Conservation (phyloP, 2,329 filamentous ascomycete species). For the Phyllachora maydis region DNA sequence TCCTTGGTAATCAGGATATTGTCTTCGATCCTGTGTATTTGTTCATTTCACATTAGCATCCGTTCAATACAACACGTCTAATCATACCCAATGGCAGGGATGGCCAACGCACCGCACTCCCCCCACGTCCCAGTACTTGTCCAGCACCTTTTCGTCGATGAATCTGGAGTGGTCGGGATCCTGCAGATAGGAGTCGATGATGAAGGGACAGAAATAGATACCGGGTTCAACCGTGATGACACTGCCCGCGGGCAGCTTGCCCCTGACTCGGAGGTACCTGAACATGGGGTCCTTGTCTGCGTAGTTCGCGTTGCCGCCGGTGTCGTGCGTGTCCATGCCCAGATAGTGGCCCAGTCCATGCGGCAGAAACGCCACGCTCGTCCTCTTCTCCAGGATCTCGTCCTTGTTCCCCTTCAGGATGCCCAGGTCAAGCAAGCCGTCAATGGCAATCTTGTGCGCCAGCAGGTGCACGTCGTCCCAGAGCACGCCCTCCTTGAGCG, state of each 20-base stretch:
- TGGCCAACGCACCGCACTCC: conserved; percentile 43
- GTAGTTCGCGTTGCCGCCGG: conserved; percentile 58
- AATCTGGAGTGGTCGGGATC: conserved; percentile 53
- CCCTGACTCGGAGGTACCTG: conserved; percentile 64
- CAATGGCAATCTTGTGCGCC: conserved; percentile 66
- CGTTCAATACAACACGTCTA: not conserved
- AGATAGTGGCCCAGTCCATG: conserved; percentile 84
- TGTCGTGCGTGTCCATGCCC: conserved; percentile 85
- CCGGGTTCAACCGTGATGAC: conserved; percentile 94
- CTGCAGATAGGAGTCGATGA: conserved; percentile 60
- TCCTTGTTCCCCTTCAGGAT: conserved; percentile 48
- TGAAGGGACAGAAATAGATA: conserved; percentile 81
- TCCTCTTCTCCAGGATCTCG: conserved; percentile 57
- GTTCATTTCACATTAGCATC: no score
- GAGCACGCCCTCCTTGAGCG: conserved; percentile 50
- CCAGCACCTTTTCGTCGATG: conserved; percentile 53
- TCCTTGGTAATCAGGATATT: conserved; percentile 41
- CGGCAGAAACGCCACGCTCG: conserved; percentile 81
- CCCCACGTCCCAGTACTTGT: conserved; percentile 66
- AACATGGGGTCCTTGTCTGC: conserved; percentile 69
- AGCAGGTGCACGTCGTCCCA: conserved; percentile 70
- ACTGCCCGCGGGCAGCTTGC: conserved; percentile 51
- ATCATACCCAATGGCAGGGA: conserved; percentile 6
- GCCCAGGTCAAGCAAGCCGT: conserved; percentile 55
- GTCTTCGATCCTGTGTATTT: conserved; percentile 29